Evolutionary conservation across 2,329 filamentous ascomycete species (phyloP).

Genomic region (Biscogniauxia sp.): DNA sequence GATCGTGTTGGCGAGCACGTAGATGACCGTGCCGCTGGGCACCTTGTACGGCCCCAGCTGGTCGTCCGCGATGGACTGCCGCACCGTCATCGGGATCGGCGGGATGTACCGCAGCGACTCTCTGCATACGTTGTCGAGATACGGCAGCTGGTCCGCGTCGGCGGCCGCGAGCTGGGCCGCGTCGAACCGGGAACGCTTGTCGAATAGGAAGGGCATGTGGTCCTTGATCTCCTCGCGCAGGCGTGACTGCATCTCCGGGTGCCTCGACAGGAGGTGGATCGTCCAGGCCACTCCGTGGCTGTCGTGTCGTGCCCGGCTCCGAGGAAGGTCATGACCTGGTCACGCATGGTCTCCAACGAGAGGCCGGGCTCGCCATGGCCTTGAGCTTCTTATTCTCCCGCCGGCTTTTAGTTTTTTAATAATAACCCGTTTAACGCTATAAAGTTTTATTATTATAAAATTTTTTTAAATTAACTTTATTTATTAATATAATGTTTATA

Average conservation of each 20-base stretch:
- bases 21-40: constrained; percentile 41
- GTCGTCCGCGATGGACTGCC: constrained; percentile 39
- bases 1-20: constrained; percentile 41
- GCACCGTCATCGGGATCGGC: constrained; percentile 45
- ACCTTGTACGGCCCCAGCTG: constrained; percentile 38
- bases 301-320: constrained; percentile 44
- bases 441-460: too few relatives aligned
- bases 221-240: constrained; percentile 40
- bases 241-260: constrained; percentile 37
- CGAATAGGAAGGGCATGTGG: constrained; percentile 38
- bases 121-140: constrained; percentile 45
- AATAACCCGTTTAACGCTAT: too few relatives aligned
- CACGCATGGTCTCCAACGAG: constrained; percentile 36
- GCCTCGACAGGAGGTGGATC: constrained; percentile 38
- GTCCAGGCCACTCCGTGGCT: constrained; percentile 42
- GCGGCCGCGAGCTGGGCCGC: constrained; percentile 28
- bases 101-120: constrained; percentile 46
- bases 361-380: constrained; percentile 34
- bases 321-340: constrained; percentile 41
- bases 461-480: too few relatives aligned
- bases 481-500: too few relatives aligned
- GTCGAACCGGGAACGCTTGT: constrained; percentile 32
- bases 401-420: too few relatives aligned
- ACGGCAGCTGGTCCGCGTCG: constrained; percentile 41
- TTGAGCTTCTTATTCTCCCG: constrained; percentile 41